Percentiles rank a stretch among this genome's conserved stretches.
phyloP scores from a whole-genome alignment of 495 filamentous ascomycete genomes.

The Aspergillus baeticus region DNA sequence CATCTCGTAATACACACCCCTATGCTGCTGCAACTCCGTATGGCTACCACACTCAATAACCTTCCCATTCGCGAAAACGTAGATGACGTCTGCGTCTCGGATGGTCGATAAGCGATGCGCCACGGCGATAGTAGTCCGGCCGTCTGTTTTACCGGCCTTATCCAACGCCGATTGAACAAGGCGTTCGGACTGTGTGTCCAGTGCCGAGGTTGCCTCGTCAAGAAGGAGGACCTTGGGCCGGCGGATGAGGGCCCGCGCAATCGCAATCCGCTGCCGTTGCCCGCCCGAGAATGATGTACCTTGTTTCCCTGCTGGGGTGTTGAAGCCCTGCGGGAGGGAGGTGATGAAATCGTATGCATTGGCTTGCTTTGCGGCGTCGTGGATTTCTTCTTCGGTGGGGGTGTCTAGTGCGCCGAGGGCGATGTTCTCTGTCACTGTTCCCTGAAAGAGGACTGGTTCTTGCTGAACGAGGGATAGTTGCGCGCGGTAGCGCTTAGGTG shows the following conservation, averaged over 20 bases:
- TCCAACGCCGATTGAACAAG: slow-evolving; percentile 82
- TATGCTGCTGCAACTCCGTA: slow-evolving; percentile 53
- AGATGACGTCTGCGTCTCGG: slow-evolving; percentile 79
- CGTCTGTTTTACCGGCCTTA: slow-evolving; percentile 56
- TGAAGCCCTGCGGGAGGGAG: slow-evolving; percentile 70
- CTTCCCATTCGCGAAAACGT: slow-evolving; percentile 73
- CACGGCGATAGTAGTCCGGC: slow-evolving; percentile 75
- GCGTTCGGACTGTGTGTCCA: slow-evolving; percentile 80
- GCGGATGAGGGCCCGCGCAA: slow-evolving; percentile 70
- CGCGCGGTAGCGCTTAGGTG: slow-evolving; percentile 45
- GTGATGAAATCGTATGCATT: slow-evolving; percentile 92
- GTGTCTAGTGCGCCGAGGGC: slow-evolving; percentile 58
- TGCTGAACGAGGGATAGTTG: slow-evolving; percentile 79
- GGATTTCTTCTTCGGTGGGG: slow-evolving; percentile 69
- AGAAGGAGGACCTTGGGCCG: slow-evolving; percentile 70
- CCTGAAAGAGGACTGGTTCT: slow-evolving; percentile 84
- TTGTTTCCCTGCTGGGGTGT: slow-evolving; percentile 72
- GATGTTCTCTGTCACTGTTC: slow-evolving; percentile 80
- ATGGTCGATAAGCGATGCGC: slow-evolving; percentile 77
- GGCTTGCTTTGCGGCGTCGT: slow-evolving; percentile 52
- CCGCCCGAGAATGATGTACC: slow-evolving; percentile 79
- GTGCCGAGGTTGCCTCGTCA: slow-evolving; percentile 78
- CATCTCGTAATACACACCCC: slow-evolving; percentile 1
- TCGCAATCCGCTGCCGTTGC: slow-evolving; percentile 80
- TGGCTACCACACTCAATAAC: slow-evolving; percentile 76